These are phyloP conservation scores for Euphrasia arctica DNA, from an alignment of 305 asterid species.

Conservation along the genomic window DNA sequence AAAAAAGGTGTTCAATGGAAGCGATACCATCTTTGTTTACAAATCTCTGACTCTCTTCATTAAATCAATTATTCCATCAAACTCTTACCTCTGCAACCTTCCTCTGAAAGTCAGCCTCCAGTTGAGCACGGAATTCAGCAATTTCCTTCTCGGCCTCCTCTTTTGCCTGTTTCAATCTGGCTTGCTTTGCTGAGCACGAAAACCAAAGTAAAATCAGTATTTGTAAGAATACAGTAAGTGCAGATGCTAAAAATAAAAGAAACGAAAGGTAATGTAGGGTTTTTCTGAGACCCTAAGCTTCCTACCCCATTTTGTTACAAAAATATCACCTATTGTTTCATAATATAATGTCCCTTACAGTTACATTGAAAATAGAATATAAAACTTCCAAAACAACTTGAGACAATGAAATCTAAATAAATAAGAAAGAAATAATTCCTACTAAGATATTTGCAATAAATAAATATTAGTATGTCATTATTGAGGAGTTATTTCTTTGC, in stretches of 20 bases:
- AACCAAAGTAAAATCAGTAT: conserved; percentile 21
- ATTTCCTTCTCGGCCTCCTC: conserved; percentile 93
- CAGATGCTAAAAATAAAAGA: background rate
- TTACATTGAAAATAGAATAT: too few species aligned
- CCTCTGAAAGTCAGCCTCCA: conserved; percentile 87
- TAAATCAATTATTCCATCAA: background rate
- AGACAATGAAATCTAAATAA: background rate
- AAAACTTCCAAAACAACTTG: too few species aligned
- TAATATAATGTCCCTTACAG: too few species aligned
- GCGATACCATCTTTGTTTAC: too few species aligned
- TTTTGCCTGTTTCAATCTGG: conserved; percentile 86
- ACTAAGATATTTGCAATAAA: too few species aligned
- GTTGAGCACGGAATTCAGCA: conserved; percentile 80
- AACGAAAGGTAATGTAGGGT: background rate
- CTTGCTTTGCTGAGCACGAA: conserved; percentile 63
- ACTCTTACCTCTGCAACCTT: conserved; percentile 80
- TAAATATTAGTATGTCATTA: too few species aligned
- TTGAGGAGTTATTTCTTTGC: too few species aligned
- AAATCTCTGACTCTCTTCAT: background rate
- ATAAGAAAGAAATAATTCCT: background rate
- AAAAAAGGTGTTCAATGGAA: background rate
- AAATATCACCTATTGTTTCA: too few species aligned
- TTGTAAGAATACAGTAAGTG: conserved; percentile 9
- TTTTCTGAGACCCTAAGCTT: background rate
- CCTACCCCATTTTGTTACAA: too few species aligned